Evolutionary conservation across 768 basidiomycete species (phyloP).

Genomic region (Coprinopsis cinerea): DNA sequence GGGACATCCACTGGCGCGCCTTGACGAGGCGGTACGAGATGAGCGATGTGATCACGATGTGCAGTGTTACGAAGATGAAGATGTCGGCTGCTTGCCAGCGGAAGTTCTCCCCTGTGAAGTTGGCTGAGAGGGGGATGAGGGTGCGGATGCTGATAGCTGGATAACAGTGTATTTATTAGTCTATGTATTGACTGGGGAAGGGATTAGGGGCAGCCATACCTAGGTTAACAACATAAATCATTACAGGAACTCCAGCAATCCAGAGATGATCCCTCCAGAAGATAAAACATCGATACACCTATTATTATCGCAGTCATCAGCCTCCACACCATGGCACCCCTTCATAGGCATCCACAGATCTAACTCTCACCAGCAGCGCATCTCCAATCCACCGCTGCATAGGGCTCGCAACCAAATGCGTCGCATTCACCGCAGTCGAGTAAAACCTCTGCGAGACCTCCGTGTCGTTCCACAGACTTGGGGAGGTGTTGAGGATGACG

Average conservation of each 20-base stretch:
- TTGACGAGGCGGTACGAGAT: background rate
- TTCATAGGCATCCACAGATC: background rate
- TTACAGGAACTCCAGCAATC: background rate
- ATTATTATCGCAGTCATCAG: background rate
- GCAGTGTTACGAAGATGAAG: background rate
- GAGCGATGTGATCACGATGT: background rate
- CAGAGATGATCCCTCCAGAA: background rate
- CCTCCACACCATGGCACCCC: background rate
- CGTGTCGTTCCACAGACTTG: background rate
- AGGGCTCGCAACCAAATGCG: background rate
- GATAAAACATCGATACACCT: background rate
- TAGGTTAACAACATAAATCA: background rate
- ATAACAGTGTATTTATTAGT: background rate
- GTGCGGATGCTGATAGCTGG: background rate
- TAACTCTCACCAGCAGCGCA: background rate
- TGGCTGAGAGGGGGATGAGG: background rate
- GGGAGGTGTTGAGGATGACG: background rate
- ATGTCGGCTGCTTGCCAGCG: background rate
- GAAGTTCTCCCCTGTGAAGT: background rate
- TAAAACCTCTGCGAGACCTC: background rate
- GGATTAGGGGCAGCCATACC: background rate
- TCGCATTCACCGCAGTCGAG: background rate
- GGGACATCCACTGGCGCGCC: background rate
- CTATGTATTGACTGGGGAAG: too few relatives aligned
- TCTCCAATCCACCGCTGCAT: background rate